Evolutionary conservation across 225 moss, liverwort and hornwort genomes (phyloP).

Genomic region (Pseudoscleropodium purum): DNA sequence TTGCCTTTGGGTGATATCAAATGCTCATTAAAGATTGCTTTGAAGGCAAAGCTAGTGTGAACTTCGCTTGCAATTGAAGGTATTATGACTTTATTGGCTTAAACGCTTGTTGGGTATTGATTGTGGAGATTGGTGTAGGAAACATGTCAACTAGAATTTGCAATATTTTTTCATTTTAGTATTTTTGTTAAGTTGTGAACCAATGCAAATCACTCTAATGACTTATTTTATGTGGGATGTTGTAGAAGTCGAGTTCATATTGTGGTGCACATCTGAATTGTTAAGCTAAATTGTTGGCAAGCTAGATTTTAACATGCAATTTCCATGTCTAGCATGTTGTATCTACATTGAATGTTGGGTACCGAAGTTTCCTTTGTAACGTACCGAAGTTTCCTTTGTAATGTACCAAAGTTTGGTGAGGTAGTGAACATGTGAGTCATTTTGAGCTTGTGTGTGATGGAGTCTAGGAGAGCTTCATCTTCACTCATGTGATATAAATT

Average conservation of each 20-base stretch:
- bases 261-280: no score
- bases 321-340: not conserved
- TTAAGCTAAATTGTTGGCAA: no score
- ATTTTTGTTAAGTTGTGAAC: no score
- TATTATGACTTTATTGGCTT: not conserved
- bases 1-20: not conserved
- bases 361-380: not conserved
- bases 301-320: no score
- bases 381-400: not conserved
- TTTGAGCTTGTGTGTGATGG: not conserved
- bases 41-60: accelerated
- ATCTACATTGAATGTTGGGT: not conserved
- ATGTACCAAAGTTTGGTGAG: not conserved
- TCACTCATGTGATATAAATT: not conserved
- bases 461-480: not conserved
- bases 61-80: not conserved
- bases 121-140: not conserved
- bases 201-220: no score
- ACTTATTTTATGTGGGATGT: no score
- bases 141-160: not conserved
- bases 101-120: accelerated
- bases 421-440: no score
- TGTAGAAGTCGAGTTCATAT: no score
- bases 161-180: no score
- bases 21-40: not conserved